Evolutionary conservation across 306 rosid genomes (phyloP).

Genomic region (Cicer cuneatum): DNA sequence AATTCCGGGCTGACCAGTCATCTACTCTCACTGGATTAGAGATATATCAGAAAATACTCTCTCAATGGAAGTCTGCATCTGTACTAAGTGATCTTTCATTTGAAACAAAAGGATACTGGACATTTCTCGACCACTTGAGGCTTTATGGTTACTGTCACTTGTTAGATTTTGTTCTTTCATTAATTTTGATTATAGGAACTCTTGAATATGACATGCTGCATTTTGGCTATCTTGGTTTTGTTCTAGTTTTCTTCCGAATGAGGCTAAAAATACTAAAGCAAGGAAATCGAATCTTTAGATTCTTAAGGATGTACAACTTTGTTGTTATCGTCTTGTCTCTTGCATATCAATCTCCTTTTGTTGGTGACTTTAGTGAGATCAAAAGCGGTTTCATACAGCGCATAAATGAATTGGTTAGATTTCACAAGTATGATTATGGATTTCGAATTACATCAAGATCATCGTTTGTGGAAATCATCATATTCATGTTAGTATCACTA

Average conservation of each 20-base stretch:
- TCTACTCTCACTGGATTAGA: conserved; percentile 65
- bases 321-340: conserved; percentile 82
- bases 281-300: conserved; percentile 77
- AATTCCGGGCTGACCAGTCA: conserved; percentile 78
- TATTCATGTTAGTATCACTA: conserved; percentile 81
- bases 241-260: conserved; percentile 82
- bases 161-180: conserved; percentile 83
- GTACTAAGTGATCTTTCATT: conserved; percentile 87
- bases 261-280: conserved; percentile 84
- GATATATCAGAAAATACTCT: conserved; percentile 62
- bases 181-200: conserved; percentile 89
- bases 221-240: conserved; percentile 93
- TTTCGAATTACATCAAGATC: conserved; percentile 90
- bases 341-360: conserved; percentile 91
- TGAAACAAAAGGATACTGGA: conserved; percentile 97
- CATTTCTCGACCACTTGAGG: conserved; percentile 83
- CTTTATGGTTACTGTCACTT: conserved; percentile 89
- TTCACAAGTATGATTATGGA: conserved; percentile 88
- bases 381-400: conserved; percentile 65
- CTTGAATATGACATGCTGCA: conserved; percentile 92
- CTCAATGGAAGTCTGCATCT: conserved; percentile 75
- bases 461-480: conserved; percentile 87
- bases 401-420: conserved; percentile 77
- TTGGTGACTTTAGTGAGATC: conserved; percentile 63
- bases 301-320: conserved; percentile 83